Percentiles rank a stretch among this genome's conserved stretches.
Evolutionary conservation across 805 yeast genomes (phyloP).

Genomic region (Starmerella sp.): DNA sequence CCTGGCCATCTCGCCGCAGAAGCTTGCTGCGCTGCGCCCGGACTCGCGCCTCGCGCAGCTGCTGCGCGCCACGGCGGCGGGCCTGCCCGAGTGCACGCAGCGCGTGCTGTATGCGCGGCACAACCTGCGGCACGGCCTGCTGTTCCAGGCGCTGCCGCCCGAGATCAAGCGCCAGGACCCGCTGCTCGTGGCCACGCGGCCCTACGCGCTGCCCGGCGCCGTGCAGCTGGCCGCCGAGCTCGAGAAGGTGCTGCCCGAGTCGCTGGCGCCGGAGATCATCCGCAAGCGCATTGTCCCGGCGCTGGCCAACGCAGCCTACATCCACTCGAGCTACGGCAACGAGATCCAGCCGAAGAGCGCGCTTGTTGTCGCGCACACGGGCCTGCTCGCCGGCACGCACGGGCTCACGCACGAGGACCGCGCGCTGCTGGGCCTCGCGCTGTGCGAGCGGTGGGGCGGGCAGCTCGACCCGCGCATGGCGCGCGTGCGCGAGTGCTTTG

Average conservation of each 20-base stretch:
- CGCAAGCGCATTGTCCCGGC: conserved; percentile 54
- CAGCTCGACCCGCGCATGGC: conserved; percentile 34
- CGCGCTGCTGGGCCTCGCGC: conserved; percentile 59
- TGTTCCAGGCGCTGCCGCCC: conserved; percentile 50
- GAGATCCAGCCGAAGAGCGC: conserved; percentile 69
- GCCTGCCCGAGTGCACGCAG: conserved; percentile 1
- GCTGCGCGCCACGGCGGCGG: conserved; percentile 4
- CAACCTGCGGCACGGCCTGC: conserved; percentile 66
- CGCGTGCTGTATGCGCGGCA: conserved; percentile 58
- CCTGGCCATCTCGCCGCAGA: conserved; percentile 4
- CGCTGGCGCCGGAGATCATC: conserved; percentile 46
- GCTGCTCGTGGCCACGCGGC: conserved; percentile 52
- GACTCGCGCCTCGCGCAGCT: conserved; percentile 8
- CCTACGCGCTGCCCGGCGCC: conserved; percentile 58
- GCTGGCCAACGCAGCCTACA: conserved; percentile 61
- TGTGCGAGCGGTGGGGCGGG: conserved; percentile 76
- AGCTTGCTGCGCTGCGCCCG: neutral
- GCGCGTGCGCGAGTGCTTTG: conserved; percentile 4
- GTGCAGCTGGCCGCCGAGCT: conserved; percentile 45
- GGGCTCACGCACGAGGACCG: conserved; percentile 63
- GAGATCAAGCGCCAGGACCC: conserved; percentile 58
- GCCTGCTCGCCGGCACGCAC: conserved; percentile 63
- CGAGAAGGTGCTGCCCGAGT: conserved; percentile 46
- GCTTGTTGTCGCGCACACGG: conserved; percentile 58
- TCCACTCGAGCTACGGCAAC: conserved; percentile 65